Conservation (phyloP, 306 rosid species). For the Urtica urens region DNA sequence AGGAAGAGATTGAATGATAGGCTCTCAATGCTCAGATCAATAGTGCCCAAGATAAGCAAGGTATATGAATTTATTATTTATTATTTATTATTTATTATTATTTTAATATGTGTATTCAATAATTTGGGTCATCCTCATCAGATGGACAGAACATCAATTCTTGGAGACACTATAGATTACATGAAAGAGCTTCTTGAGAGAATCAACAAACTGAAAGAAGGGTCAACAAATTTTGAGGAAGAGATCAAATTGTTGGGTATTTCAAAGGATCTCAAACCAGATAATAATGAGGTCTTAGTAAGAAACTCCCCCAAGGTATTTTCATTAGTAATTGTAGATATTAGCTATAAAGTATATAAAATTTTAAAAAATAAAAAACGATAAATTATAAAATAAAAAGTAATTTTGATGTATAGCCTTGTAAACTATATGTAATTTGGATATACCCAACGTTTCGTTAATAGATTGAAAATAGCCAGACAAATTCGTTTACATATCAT, state of each 20-base stretch:
- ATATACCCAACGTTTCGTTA: too few species aligned
- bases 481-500: too few species aligned
- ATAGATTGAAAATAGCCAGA: too few species aligned
- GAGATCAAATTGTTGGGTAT: constrained; percentile 36
- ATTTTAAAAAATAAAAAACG: too few species aligned
- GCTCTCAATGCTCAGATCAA: constrained; percentile 85
- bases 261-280: constrained; percentile 55
- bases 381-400: too few species aligned
- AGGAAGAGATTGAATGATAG: constrained; percentile 76
- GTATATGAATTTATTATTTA: constrained; percentile 15
- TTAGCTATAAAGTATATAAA: background rate
- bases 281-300: constrained; percentile 51
- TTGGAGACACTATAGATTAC: constrained; percentile 94
- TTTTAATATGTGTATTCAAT: background rate
- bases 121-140: constrained; percentile 4
- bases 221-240: constrained; percentile 18
- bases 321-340: too few species aligned
- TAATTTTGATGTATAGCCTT: too few species aligned
- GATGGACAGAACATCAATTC: constrained; percentile 99
- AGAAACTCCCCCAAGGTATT: constrained; percentile 92
- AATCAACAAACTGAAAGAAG: constrained; percentile 72
- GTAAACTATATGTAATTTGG: too few species aligned
- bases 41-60: constrained; percentile 92
- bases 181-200: constrained; percentile 91
- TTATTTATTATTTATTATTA: background rate